Conservation (phyloP, 1,139 yeast species). For the Candida tropicalis region DNA sequence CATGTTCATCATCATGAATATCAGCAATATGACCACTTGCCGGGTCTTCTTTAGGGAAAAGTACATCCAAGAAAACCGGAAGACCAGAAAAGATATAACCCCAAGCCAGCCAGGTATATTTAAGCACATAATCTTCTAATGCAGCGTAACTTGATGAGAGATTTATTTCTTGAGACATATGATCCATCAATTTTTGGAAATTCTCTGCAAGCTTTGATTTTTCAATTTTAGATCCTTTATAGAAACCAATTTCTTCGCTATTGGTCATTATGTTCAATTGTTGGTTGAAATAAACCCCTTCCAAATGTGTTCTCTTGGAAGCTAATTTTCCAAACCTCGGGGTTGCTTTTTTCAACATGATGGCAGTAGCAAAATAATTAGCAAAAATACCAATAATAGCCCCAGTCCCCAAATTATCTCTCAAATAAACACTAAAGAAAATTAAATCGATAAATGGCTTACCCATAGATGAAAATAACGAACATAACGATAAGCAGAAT, state of each 20-base stretch:
- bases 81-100: constrained; percentile 89
- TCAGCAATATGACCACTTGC: constrained; percentile 1
- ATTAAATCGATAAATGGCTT: constrained; percentile 88
- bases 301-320: constrained; percentile 73
- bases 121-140: constrained; percentile 83
- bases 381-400: constrained; percentile 82
- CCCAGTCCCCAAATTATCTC: constrained; percentile 83
- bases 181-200: constrained; percentile 54
- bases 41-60: constrained; percentile 36
- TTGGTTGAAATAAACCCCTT: constrained; percentile 87
- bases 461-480: constrained; percentile 85
- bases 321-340: constrained; percentile 87
- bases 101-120: constrained; percentile 93
- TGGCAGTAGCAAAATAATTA: constrained; percentile 82
- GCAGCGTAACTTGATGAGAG: constrained; percentile 62
- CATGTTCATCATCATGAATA: constrained; percentile 8
- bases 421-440: constrained; percentile 82
- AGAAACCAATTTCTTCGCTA: constrained; percentile 92
- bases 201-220: constrained; percentile 64
- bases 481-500: constrained; percentile 81
- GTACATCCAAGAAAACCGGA: constrained; percentile 65
- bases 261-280: constrained; percentile 85
- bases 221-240: constrained; percentile 87
- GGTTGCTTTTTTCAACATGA: constrained; percentile 68
- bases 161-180: constrained; percentile 51